Base-by-base conservation (phyloP, 495 filamentous ascomycete species). In the Letharia columbiana region DNA sequence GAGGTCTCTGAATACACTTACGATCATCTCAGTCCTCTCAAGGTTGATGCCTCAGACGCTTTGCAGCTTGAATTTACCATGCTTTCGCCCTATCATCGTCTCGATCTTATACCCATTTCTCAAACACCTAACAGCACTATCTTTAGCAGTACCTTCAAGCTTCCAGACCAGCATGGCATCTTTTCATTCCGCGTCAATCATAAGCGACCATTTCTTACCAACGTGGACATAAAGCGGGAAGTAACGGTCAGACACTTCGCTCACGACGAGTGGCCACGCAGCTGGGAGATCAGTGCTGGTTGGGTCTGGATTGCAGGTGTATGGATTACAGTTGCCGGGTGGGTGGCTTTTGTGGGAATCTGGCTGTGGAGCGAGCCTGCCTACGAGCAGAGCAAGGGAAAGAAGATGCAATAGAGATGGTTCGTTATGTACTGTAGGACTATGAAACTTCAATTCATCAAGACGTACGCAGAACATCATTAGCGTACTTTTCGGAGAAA, bases 81-180 rank as follows among this genome's bases (percentile, higher is more conserved):
- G 94, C 89, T 98, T 18, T 96, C 93, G 10, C 94, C 95, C 69
- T 97, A 95, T 86, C 89, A 97, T 79, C 92, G 95, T n/a, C 83
- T 97, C 31, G 75, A 84, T 66, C 87, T 98, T 9, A 58, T 73
- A 37, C 88, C 87, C 20, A 76, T 78, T 23, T 71, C 71, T 61
- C 79, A 78, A 18, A 89, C 88, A 1, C 70, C 80, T 44, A 89
- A 89, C 71, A 85, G 85, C 70, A 88, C 90, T 44, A 81, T 89
- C 44, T 98, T 86, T 81, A 83, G 84, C 69, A 79, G 85, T 9
- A 80, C 83, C 31, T 96, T 98, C 80, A 87, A 81, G 66, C 80
- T 91, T 15, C 94, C 94, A 11, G 95, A 98, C 73, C 93, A 97
- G 77, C 93, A 98, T 81, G 93, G 93, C 71, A 96, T 98, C 75